Percentiles rank a stretch among this genome's conserved stretches.
Evolutionary conservation across 257 asterid species (phyloP).

Genomic region (Echium plantagineum): DNA sequence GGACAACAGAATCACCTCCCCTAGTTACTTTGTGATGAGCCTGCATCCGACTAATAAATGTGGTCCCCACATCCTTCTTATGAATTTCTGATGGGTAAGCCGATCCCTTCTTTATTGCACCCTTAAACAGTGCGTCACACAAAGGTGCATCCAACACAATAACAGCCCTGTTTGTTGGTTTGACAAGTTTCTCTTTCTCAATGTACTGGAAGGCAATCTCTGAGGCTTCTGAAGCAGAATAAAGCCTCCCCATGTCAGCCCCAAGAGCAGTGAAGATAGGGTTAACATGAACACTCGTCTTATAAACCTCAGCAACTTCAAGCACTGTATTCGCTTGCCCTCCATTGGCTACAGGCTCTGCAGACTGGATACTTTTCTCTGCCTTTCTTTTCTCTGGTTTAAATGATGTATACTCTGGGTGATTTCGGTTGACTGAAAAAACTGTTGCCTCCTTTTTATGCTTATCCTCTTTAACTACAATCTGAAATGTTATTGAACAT

Average conservation of each 20-base stretch:
- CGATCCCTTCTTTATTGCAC: slow-evolving; percentile 82
- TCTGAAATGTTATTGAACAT: slow-evolving; percentile 38
- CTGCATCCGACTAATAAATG: slow-evolving; percentile 81
- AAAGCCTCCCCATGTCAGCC: slow-evolving; percentile 51
- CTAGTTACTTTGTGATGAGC: slow-evolving; percentile 65
- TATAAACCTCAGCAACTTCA: slow-evolving; percentile 68
- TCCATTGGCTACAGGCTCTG: slow-evolving; percentile 26
- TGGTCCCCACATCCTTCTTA: slow-evolving; percentile 65
- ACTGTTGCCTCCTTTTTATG: slow-evolving; percentile 68
- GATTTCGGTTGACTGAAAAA: slow-evolving; percentile 56
- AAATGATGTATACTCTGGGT: slow-evolving; percentile 65
- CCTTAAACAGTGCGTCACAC: slow-evolving; percentile 89
- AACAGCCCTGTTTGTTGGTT: slow-evolving; percentile 48
- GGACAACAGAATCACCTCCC: slow-evolving; percentile 52
- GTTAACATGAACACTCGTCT: slow-evolving; percentile 80
- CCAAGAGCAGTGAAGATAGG: slow-evolving; percentile 64
- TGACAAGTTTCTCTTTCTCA: slow-evolving; percentile 77
- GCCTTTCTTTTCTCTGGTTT: slow-evolving; percentile 72
- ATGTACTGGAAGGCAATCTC: slow-evolving; percentile 65
- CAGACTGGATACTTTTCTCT: slow-evolving; percentile 41
- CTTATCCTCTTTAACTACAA: slow-evolving; percentile 82
- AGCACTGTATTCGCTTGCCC: slow-evolving; percentile 38
- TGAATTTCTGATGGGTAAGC: slow-evolving; percentile 85
- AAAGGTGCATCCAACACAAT: slow-evolving; percentile 66
- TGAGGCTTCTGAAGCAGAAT: slow-evolving; percentile 68